Conservation (phyloP, 768 basidiomycete genomes). For the Polyporus arcularius region DNA sequence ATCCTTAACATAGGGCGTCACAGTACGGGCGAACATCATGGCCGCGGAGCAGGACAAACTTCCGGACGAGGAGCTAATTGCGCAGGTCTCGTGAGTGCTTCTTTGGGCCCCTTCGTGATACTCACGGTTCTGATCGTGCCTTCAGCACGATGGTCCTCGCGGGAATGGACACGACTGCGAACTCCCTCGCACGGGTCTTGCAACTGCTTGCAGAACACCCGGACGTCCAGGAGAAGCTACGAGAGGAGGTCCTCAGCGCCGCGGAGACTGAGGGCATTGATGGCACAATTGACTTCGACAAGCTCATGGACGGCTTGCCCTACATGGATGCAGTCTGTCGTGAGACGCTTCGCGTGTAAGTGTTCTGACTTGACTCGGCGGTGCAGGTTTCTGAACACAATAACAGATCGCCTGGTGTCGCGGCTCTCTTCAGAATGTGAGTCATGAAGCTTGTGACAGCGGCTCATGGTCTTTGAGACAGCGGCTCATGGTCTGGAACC, state of each 20-base stretch:
- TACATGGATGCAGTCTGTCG: constrained; percentile 32
- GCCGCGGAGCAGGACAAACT: constrained; percentile 24
- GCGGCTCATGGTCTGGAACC: neutral
- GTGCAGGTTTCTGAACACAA: too few relatives aligned
- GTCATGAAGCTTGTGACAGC: neutral
- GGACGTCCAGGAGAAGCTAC: constrained; percentile 28
- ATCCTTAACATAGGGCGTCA: neutral
- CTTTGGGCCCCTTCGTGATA: neutral
- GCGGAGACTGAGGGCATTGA: constrained; percentile 3
- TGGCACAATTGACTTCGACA: constrained; percentile 27
- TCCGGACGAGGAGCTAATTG: constrained; percentile 28
- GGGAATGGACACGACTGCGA: constrained; percentile 33
- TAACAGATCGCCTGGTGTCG: constrained; percentile 9
- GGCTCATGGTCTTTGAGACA: neutral
- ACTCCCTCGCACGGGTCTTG: constrained; percentile 29
- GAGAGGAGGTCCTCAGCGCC: constrained; percentile 27
- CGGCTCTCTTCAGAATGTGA: constrained; percentile 11
- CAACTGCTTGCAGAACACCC: constrained; percentile 28
- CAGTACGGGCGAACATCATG: constrained; percentile 27
- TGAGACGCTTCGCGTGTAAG: constrained; percentile 28
- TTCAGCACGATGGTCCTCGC: constrained; percentile 26
- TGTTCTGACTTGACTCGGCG: neutral
- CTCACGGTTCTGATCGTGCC: neutral
- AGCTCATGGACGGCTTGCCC: constrained; percentile 26
- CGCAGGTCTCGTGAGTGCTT: constrained; percentile 27